These are phyloP conservation scores for Xylaria sp. DNA, from an alignment of 2,329 filamentous ascomycete species.

Conservation along the genomic window DNA sequence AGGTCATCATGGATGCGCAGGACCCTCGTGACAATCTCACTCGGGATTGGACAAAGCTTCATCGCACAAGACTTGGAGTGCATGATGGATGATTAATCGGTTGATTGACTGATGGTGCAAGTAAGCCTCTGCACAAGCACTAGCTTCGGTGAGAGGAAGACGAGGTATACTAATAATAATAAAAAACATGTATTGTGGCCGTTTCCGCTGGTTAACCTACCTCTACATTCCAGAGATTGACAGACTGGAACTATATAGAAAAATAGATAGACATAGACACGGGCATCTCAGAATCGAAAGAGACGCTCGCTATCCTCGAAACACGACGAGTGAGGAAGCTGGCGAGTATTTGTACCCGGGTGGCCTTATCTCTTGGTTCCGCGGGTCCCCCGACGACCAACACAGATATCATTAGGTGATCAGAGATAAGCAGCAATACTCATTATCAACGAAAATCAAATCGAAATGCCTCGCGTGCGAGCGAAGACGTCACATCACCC, in stretches of 20 bases:
- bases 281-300: not conserved
- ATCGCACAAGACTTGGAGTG: not conserved
- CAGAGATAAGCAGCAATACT: constrained; percentile 41
- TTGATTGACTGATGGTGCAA: constrained; percentile 6
- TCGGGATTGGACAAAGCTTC: constrained; percentile 17
- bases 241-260: not conserved
- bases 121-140: constrained; percentile 16
- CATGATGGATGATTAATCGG: constrained; percentile 16
- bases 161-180: not conserved
- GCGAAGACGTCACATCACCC: constrained; percentile 37
- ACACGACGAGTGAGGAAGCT: constrained; percentile 11
- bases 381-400: constrained; percentile 24
- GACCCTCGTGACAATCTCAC: constrained; percentile 24
- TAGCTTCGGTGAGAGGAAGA: constrained; percentile 14
- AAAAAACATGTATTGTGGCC: not conserved
- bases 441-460: constrained; percentile 45
- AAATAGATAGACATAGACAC: not conserved
- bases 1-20: constrained; percentile 4
- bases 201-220: not conserved
- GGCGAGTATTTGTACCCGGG: constrained; percentile 38
- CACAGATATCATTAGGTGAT: constrained; percentile 32
- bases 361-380: constrained; percentile 38
- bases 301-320: not conserved
- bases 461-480: constrained; percentile 37
- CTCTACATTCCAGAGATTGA: not conserved